Conservation (phyloP, 768 basidiomycete species). For the Naganishia friedmannii region DNA sequence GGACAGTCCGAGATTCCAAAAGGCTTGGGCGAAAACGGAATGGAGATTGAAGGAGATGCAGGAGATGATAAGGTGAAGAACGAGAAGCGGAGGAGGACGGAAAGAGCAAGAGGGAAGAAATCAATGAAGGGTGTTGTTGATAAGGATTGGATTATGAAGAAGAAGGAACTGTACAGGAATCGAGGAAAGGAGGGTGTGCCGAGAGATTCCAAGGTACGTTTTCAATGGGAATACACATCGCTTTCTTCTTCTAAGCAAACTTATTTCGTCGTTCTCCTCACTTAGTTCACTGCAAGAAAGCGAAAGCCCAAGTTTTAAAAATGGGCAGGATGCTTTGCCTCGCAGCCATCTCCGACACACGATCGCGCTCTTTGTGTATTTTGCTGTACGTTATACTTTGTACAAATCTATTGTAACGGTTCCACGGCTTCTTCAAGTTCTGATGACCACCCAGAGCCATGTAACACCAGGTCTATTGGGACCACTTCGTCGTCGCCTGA, state of each 20-base stretch:
- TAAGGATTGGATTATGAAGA: slow-evolving; percentile 89
- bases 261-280: slow-evolving; percentile 52
- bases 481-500: not conserved
- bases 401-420: not conserved
- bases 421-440: not conserved
- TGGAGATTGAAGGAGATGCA: slow-evolving; percentile 40
- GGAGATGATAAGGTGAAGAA: slow-evolving; percentile 56
- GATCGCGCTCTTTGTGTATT: not conserved
- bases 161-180: slow-evolving; percentile 67
- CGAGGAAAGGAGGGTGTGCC: slow-evolving; percentile 60
- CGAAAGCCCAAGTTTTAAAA: slow-evolving; percentile 71
- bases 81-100: slow-evolving; percentile 72
- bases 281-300: slow-evolving; percentile 89
- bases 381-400: not conserved
- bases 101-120: slow-evolving; percentile 69
- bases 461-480: not conserved
- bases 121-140: slow-evolving; percentile 53
- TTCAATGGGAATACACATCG: not conserved
- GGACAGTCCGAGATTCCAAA: slow-evolving; percentile 77
- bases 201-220: slow-evolving; percentile 52
- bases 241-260: not conserved
- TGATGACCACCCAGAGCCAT: not conserved
- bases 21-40: slow-evolving; percentile 63
- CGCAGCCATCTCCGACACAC: not conserved
- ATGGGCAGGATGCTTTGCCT: not conserved